These are phyloP conservation scores for Xylaria sp. DNA, from an alignment of 2,329 filamentous ascomycete genomes.

Conservation along the genomic window DNA sequence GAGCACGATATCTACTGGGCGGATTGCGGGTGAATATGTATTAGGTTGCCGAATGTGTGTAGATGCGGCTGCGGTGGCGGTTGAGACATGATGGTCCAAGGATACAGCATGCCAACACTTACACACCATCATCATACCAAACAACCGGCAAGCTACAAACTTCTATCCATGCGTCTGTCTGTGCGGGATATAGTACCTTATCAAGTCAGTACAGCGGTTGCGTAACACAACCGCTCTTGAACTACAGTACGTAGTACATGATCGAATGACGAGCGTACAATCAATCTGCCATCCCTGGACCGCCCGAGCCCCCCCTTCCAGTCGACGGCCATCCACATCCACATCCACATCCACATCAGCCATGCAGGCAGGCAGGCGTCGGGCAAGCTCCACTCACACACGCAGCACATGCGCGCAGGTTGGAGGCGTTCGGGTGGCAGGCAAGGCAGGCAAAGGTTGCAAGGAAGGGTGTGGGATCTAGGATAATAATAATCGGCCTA, in stretches of 20 bases:
- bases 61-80: constrained; percentile 11
- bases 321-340: constrained; percentile 36
- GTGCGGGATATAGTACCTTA: constrained; percentile 9
- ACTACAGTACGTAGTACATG: constrained; percentile 11
- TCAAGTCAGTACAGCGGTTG: constrained; percentile 13
- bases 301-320: constrained; percentile 3
- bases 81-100: background rate
- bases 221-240: constrained; percentile 29
- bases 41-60: constrained; percentile 3
- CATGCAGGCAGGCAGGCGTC: constrained; percentile 36
- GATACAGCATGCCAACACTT: background rate
- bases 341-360: constrained; percentile 38
- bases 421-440: constrained; percentile 40
- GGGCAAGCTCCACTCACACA: constrained; percentile 37
- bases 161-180: constrained; percentile 1
- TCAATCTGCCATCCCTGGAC: constrained; percentile 28
- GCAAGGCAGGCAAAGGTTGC: constrained; percentile 31
- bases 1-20: constrained; percentile 19
- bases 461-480: constrained; percentile 37
- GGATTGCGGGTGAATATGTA: constrained; percentile 13
- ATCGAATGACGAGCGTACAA: constrained; percentile 34
- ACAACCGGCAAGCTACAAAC: constrained; percentile 15
- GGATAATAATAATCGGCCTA: constrained; percentile 22
- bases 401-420: constrained; percentile 32
- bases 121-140: background rate